A percentile compares a stretch with the other conserved stretches of the same genome.
phyloP scores from a whole-genome alignment of 345 rosid species.

The Salix dunnii region DNA sequence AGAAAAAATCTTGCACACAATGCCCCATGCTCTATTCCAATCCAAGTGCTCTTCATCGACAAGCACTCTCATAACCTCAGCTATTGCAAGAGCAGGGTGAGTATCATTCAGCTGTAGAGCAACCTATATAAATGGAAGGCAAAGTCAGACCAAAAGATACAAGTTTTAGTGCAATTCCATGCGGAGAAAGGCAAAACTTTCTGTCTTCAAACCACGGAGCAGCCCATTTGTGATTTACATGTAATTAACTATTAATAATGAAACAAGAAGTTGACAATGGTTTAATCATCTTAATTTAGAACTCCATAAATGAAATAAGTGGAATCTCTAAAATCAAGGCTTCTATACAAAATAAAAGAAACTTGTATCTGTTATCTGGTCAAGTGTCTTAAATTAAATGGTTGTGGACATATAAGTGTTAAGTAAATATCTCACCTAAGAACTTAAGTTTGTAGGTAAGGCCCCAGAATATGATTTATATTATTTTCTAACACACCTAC shows the following conservation, averaged over 20 bases:
- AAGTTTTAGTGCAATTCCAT: neutral
- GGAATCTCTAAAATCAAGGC: too few species aligned
- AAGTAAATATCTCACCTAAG: too few species aligned
- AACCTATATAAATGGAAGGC: slow-evolving; percentile 28
- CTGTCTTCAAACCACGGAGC: neutral
- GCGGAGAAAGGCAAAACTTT: neutral
- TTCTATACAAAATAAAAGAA: too few species aligned
- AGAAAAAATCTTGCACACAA: slow-evolving; percentile 38
- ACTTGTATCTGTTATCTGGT: too few species aligned
- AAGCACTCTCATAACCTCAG: slow-evolving; percentile 46
- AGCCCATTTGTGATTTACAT: neutral
- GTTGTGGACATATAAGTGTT: too few species aligned
- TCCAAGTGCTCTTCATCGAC: slow-evolving; percentile 44
- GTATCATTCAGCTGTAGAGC: slow-evolving; percentile 52
- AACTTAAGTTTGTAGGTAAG: too few species aligned
- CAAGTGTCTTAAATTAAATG: too few species aligned
- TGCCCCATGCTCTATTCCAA: slow-evolving; percentile 40
- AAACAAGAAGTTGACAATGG: neutral
- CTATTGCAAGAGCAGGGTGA: slow-evolving; percentile 45
- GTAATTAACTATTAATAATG: neutral
- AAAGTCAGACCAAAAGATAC: neutral
- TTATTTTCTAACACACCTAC: too few species aligned
- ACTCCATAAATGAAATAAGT: too few species aligned
- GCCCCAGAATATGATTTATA: too few species aligned
- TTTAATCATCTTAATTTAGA: too few species aligned